A percentile compares a stretch with the other conserved stretches of the same genome.
Conservation (phyloP, 2,329 filamentous ascomycete genomes). For the Pseudodiploospora longispora region DNA sequence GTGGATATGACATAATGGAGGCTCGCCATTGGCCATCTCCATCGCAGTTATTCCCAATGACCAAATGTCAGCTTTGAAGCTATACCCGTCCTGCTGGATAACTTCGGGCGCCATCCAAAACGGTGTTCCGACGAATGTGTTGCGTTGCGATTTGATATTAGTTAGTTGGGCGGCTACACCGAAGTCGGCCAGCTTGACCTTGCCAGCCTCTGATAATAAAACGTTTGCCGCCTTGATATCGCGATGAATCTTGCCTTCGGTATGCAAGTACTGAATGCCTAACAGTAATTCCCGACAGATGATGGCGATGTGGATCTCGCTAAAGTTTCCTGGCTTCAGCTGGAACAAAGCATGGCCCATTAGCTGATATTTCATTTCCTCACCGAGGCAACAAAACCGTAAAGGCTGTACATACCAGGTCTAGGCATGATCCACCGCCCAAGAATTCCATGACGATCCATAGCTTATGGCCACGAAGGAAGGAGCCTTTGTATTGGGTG, state of each 20-base stretch:
- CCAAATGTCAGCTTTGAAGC: conserved; percentile 92
- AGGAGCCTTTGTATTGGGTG: conserved; percentile 93
- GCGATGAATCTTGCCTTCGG: conserved; percentile 89
- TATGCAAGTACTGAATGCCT: conserved; percentile 87
- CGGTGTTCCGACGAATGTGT: conserved; percentile 95
- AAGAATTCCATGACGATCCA: conserved; percentile 99
- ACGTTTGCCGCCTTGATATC: conserved; percentile 97
- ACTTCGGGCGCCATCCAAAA: conserved; percentile 98
- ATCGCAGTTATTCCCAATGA: conserved; percentile 87
- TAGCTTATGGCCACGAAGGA: conserved; percentile 90
- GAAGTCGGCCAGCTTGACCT: conserved; percentile 94
- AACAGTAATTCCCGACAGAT: conserved; percentile 85
- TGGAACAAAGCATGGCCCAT: conserved; percentile 24
- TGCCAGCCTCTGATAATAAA: conserved; percentile 80
- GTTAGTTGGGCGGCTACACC: conserved; percentile 93
- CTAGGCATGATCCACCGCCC: conserved; percentile 88
- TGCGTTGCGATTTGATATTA: conserved; percentile 94
- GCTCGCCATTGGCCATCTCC: conserved; percentile 81
- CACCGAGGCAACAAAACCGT: not conserved
- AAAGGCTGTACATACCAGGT: conserved; percentile 55
- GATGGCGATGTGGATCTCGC: conserved; percentile 85
- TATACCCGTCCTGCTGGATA: conserved; percentile 74
- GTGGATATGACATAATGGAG: conserved; percentile 77
- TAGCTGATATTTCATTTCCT: no score
- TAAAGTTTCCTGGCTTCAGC: conserved; percentile 85